phyloP scores from a whole-genome alignment of 306 rosid genomes.

The Abrus pulchellus region DNA sequence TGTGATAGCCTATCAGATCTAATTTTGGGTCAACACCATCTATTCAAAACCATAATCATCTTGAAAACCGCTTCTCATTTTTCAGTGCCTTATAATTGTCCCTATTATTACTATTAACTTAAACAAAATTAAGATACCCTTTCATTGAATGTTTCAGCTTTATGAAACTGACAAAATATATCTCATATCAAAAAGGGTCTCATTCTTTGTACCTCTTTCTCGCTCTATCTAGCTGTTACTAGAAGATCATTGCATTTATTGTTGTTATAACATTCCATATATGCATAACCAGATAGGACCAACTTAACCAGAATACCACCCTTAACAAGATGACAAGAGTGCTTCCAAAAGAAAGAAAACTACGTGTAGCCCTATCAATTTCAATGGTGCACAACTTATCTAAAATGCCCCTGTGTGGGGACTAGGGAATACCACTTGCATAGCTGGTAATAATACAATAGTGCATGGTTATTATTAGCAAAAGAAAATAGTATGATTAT shows the following conservation, averaged over 20 bases:
- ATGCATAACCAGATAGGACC: not conserved
- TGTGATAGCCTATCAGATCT: conserved; percentile 67
- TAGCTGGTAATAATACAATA: not conserved
- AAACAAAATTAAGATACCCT: conserved; percentile 22
- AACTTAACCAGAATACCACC: not conserved
- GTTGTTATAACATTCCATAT: not conserved
- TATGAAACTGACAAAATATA: conserved; percentile 21
- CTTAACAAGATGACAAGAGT: not conserved
- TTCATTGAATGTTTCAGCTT: conserved; percentile 16
- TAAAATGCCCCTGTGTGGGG: not conserved
- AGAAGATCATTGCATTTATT: conserved; percentile 25
- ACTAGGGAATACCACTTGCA: not conserved
- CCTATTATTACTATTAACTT: not conserved
- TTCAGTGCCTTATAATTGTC: not conserved
- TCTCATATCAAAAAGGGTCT: not conserved
- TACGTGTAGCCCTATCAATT: conserved; percentile 8
- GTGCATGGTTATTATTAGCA: not conserved
- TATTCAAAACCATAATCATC: conserved; percentile 43
- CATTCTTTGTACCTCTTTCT: not conserved
- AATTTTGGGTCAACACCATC: conserved; percentile 52
- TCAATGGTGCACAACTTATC: conserved; percentile 22
- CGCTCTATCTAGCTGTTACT: not conserved
- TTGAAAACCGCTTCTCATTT: not conserved
- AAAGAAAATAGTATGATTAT: not conserved
- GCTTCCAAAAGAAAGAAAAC: not conserved